Base-by-base conservation (phyloP, 805 yeast species). In the Ogataea methanolica region DNA sequence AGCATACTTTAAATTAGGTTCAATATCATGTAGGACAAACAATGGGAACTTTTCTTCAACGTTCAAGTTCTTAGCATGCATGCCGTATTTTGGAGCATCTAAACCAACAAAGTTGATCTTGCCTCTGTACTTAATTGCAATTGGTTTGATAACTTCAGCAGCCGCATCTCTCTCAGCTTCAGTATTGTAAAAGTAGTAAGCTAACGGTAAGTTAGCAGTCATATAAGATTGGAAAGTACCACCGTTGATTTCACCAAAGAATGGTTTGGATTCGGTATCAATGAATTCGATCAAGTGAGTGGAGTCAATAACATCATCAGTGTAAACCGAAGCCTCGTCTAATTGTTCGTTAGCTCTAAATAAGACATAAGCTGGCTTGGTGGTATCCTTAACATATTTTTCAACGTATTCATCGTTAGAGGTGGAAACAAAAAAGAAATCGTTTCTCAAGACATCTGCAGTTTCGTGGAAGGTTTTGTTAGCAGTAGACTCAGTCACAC, bases 41-140 rank as follows among this genome's bases (percentile, higher is more conserved):
- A 92, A 80, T 67, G 99, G 99, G 79, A 86, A 85, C 60, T 82
- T 80, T 63, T 88, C 86, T 70, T 82, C 74, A 80, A 91, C 79
- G 76, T 86, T 88, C 66, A 94, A 78, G 70, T 82, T 80, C 62
- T 79, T 84, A 48, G 96, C 96, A 64, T 92, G 98, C 68, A 78
- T 80, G 55, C 96, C 96, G 65, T 72, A 94, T 60, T 72, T 72
- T 46, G 74, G 62, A 48, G 96, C 96, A 61, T 92, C 91, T 59
- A 94, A 75, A 69, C 92, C 95, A 56, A 87, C 97, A 68, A 94
- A 83, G 74, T 86, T 88, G 57, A 90, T 68, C 63, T 80, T 76
- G 53, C 96, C 96, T 74, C 88, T 81, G 71, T 78, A 75, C 64
- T 79, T 71, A 72, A 84, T 83, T 60, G 92, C 95, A 61, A 86